Conservation (phyloP, 345 rosid species). For the Euphorbia lathyris region DNA sequence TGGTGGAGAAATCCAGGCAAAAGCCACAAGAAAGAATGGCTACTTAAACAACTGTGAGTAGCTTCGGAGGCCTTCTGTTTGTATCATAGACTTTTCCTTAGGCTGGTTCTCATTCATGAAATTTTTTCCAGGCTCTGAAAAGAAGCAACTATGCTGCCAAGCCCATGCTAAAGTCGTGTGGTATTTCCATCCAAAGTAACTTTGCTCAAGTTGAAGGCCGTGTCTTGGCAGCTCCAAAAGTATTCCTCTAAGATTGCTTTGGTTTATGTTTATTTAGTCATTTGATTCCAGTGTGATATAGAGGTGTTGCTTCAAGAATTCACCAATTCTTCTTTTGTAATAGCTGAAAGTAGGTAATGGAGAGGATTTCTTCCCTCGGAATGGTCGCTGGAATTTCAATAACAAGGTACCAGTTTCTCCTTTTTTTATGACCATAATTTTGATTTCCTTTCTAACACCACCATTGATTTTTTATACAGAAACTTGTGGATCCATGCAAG, state of each 20-base stretch:
- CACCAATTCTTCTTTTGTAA: slow-evolving; percentile 1
- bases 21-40: slow-evolving; percentile 91
- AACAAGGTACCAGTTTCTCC: slow-evolving; percentile 51
- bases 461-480: slow-evolving; percentile 33
- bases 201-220: slow-evolving; percentile 88
- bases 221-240: slow-evolving; percentile 72
- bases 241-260: slow-evolving; percentile 18
- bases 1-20: slow-evolving; percentile 92
- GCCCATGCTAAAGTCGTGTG: slow-evolving; percentile 63
- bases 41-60: slow-evolving; percentile 54
- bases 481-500: slow-evolving; percentile 65
- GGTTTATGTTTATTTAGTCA: neutral
- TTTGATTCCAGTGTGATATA: neutral
- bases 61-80: neutral
- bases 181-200: slow-evolving; percentile 50
- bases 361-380: slow-evolving; percentile 63
- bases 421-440: neutral
- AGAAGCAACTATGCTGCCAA: slow-evolving; percentile 69
- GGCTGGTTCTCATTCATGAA: neutral
- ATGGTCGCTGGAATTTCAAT: slow-evolving; percentile 93
- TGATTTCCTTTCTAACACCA: slow-evolving; percentile 1
- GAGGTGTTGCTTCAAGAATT: neutral
- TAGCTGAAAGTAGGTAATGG: slow-evolving; percentile 91
- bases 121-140: slow-evolving; percentile 53
- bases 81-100: neutral